Percentiles rank a stretch among this genome's conserved stretches.
phyloP scores from a whole-genome alignment of 768 basidiomycete genomes.

The Strobilomyces confusus region DNA sequence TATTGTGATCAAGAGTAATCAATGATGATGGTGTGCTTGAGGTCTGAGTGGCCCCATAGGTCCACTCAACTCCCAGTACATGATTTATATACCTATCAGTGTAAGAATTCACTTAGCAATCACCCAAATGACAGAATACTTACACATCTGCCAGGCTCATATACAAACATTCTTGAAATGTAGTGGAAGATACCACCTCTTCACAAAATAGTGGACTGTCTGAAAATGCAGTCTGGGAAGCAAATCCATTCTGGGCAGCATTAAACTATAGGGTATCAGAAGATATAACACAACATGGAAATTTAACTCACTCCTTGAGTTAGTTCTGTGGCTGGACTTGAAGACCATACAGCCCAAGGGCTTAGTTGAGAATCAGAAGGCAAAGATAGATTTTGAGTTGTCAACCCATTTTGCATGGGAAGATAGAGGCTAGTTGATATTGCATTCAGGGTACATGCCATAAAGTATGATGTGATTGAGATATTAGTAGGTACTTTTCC shows the following conservation, averaged over 20 bases:
- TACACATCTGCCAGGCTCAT: not conserved
- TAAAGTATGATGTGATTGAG: conserved; percentile 1
- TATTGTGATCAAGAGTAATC: not conserved
- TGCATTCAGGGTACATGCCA: conserved; percentile 4
- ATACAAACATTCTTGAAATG: not conserved
- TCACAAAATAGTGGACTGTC: not conserved
- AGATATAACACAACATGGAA: not conserved
- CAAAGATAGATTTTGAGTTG: not conserved
- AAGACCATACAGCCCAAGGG: conserved; percentile 6
- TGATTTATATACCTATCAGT: not conserved
- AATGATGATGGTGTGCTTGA: not conserved
- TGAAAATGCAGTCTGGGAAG: not conserved
- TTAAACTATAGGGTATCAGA: not conserved
- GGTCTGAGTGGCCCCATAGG: not conserved
- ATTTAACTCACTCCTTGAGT: not conserved
- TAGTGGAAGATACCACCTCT: not conserved
- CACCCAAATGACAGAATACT: not conserved
- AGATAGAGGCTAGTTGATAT: not conserved
- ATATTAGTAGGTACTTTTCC: not conserved
- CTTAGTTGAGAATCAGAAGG: not conserved
- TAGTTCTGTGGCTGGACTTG: not conserved
- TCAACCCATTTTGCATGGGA: not conserved
- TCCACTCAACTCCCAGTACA: not conserved
- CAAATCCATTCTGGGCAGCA: not conserved
- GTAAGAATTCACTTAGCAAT: not conserved